These are phyloP conservation scores for Monosporozyma siamensis DNA, from an alignment of 805 yeast species.

Conservation along the genomic window DNA sequence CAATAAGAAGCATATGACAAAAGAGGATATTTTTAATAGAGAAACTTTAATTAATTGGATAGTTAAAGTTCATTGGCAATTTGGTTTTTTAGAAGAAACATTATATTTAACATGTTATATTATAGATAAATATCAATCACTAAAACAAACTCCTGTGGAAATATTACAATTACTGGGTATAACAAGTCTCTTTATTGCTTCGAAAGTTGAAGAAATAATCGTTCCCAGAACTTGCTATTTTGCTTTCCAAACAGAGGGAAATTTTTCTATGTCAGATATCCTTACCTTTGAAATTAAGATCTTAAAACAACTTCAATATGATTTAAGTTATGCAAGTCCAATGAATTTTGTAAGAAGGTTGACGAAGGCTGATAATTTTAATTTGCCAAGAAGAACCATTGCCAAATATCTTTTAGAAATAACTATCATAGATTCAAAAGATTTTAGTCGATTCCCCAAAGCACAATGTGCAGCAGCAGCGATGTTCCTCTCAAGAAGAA, in stretches of 20 bases:
- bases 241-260: constrained; percentile 74
- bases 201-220: constrained; percentile 85
- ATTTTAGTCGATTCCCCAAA: constrained; percentile 59
- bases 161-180: constrained; percentile 78
- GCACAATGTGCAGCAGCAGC: constrained; percentile 81
- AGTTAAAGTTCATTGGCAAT: constrained; percentile 74
- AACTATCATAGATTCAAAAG: constrained; percentile 63
- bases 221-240: constrained; percentile 79
- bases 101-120: constrained; percentile 70
- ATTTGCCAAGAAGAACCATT: constrained; percentile 74
- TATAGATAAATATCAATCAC: constrained; percentile 64
- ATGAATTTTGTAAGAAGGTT: constrained; percentile 83
- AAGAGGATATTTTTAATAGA: constrained; percentile 35
- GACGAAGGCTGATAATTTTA: constrained; percentile 86
- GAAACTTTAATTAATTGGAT: constrained; percentile 85
- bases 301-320: constrained; percentile 59
- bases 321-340: constrained; percentile 78
- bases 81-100: constrained; percentile 76
- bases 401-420: constrained; percentile 80
- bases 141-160: constrained; percentile 55
- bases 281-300: constrained; percentile 73
- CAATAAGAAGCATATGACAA: constrained; percentile 23
- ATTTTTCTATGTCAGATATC: constrained; percentile 68
- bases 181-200: constrained; percentile 74
- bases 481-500: constrained; percentile 72